These are phyloP conservation scores for Ganoderma lucidum DNA, from an alignment of 1,284 basidiomycete species.

Conservation along the genomic window DNA sequence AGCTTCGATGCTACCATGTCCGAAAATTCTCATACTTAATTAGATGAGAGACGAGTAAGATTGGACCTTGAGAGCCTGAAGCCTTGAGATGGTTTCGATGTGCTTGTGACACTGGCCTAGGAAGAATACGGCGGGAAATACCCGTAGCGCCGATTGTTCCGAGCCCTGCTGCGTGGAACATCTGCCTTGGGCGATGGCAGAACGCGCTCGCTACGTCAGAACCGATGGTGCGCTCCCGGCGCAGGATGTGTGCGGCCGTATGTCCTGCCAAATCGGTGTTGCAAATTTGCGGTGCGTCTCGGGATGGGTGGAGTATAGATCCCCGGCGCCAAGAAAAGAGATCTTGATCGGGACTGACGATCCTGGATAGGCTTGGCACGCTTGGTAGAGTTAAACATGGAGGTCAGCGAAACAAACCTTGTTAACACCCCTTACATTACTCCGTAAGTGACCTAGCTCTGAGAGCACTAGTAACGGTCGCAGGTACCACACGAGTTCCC, in stretches of 20 bases:
- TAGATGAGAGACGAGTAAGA: background rate
- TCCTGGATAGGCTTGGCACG: constrained; percentile 17
- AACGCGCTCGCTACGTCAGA: background rate
- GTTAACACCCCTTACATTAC: constrained; percentile 11
- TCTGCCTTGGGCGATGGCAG: background rate
- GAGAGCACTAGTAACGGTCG: background rate
- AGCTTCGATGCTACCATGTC: background rate
- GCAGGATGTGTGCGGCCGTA: background rate
- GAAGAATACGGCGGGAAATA: constrained; percentile 1
- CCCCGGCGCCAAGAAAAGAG: constrained; percentile 22
- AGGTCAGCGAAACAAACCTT: constrained; percentile 10
- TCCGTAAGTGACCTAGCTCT: background rate
- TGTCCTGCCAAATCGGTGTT: background rate
- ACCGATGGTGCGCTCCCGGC: background rate
- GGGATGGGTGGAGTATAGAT: constrained; percentile 8
- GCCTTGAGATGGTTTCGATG: background rate
- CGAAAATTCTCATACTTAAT: constrained; percentile 5
- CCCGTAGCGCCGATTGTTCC: background rate
- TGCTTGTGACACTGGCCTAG: background rate
- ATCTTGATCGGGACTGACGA: constrained; percentile 20
- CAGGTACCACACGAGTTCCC: background rate
- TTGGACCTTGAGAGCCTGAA: constrained; percentile 2
- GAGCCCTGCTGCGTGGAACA: background rate
- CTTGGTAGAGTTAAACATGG: constrained; percentile 18
- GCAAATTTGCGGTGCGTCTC: constrained; percentile 7